Evolutionary conservation across 2,329 filamentous ascomycete species (phyloP).

Genomic region (Cercospora nicotianae): DNA sequence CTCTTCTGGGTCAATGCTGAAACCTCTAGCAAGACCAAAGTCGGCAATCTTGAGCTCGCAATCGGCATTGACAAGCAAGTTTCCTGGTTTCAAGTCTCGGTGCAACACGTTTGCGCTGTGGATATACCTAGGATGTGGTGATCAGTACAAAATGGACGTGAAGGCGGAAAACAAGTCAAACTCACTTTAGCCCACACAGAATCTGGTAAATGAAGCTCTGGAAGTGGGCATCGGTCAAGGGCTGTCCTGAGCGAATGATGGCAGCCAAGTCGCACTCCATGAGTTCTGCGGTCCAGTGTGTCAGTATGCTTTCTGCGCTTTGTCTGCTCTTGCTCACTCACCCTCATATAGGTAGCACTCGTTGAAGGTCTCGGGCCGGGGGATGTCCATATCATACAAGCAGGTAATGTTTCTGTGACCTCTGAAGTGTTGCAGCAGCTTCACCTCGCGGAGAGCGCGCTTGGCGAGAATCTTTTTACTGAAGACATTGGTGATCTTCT

Average conservation of each 20-base stretch:
- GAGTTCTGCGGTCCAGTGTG: constrained; percentile 64
- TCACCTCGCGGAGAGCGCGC: constrained; percentile 95
- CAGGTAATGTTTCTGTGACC: constrained; percentile 75
- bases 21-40: constrained; percentile 93
- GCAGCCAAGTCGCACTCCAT: constrained; percentile 99
- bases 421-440: constrained; percentile 96
- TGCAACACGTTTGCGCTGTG: constrained; percentile 98
- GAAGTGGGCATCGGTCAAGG: constrained; percentile 96
- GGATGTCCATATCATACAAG: constrained; percentile 99
- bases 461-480: constrained; percentile 99
- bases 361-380: constrained; percentile 95
- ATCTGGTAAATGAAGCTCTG: constrained; percentile 99
- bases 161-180: constrained; percentile 73
- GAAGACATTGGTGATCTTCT: constrained; percentile 99
- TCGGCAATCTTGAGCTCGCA: constrained; percentile 99
- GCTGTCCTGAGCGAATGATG: constrained; percentile 95
- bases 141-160: background rate
- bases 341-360: constrained; percentile 99
- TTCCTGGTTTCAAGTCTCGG: constrained; percentile 94
- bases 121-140: constrained; percentile 62
- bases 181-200: constrained; percentile 80
- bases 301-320: background rate
- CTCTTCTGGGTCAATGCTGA: constrained; percentile 95
- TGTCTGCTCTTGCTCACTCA: constrained; percentile 44
- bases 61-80: constrained; percentile 95